phyloP scores from a whole-genome alignment of 2,329 filamentous ascomycete genomes.

The Podosphaera fusca region DNA sequence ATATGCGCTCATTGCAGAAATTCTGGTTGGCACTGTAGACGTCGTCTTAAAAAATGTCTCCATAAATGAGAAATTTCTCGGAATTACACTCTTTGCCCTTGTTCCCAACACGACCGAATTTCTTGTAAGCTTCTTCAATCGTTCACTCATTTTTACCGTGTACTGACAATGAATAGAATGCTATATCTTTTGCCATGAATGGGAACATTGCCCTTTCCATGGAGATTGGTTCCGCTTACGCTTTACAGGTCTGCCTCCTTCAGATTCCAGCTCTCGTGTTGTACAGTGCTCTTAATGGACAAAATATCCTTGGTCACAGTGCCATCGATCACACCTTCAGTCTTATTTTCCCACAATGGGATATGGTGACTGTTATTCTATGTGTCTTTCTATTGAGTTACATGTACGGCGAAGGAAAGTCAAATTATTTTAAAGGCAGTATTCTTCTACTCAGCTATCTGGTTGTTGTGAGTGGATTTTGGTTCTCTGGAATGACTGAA shows the following conservation, averaged over 20 bases:
- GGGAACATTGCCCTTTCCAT: constrained; percentile 96
- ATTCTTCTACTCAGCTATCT: constrained; percentile 84
- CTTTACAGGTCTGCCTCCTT: constrained; percentile 80
- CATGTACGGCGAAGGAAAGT: constrained; percentile 96
- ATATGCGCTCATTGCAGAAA: constrained; percentile 94
- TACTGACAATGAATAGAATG: constrained; percentile 32
- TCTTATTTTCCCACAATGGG: constrained; percentile 94
- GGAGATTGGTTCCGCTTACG: constrained; percentile 96
- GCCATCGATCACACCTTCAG: constrained; percentile 46
- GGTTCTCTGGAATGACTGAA: constrained; percentile 39
- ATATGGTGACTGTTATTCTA: constrained; percentile 90
- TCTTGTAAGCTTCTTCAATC: constrained; percentile 33
- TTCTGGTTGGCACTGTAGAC: constrained; percentile 89
- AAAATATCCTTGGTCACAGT: constrained; percentile 28
- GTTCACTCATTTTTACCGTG: background rate
- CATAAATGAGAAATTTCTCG: constrained; percentile 92
- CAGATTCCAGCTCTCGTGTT: constrained; percentile 85
- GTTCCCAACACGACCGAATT: constrained; percentile 98
- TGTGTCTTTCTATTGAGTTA: constrained; percentile 93
- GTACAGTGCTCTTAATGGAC: constrained; percentile 58
- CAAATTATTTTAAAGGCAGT: constrained; percentile 98
- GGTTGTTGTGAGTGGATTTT: constrained; percentile 81
- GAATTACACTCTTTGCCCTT: constrained; percentile 85
- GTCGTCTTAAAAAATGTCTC: constrained; percentile 78
- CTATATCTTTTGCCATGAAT: constrained; percentile 98